Percentiles rank a stretch among this genome's conserved stretches.
These are phyloP conservation scores for Candida corydali DNA, from an alignment of 805 yeast species.

Conservation along the genomic window DNA sequence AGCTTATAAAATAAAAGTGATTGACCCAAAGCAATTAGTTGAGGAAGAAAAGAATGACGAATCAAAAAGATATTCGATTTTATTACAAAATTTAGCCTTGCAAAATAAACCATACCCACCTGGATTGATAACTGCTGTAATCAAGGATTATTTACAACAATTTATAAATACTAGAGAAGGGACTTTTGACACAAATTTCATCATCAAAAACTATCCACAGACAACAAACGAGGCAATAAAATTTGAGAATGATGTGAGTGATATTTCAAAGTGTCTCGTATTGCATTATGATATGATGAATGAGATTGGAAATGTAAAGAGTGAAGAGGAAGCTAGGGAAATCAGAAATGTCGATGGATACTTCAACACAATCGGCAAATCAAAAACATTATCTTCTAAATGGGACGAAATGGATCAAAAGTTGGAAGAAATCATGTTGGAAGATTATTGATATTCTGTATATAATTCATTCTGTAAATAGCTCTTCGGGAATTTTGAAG, in stretches of 20 bases:
- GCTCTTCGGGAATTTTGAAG: constrained; percentile 72
- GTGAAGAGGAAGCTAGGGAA: constrained; percentile 20
- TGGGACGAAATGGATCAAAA: constrained; percentile 19
- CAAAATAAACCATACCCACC: constrained; percentile 28
- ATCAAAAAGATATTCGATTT: constrained; percentile 45
- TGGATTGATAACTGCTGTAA: constrained; percentile 50
- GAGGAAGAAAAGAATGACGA: constrained; percentile 41
- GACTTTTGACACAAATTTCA: constrained; percentile 42
- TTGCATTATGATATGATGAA: constrained; percentile 25
- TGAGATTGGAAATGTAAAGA: constrained; percentile 14
- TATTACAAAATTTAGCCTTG: constrained; percentile 43
- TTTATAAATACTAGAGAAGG: constrained; percentile 33
- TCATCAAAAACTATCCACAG: constrained; percentile 58
- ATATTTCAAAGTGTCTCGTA: constrained; percentile 39
- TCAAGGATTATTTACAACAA: constrained; percentile 34
- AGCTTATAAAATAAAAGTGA: constrained; percentile 27
- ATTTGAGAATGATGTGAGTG: constrained; percentile 67
- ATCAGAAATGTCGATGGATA: constrained; percentile 54
- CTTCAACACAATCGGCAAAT: constrained; percentile 62
- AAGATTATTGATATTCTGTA: constrained; percentile 12
- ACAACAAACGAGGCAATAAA: constrained; percentile 62
- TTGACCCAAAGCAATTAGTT: constrained; percentile 51
- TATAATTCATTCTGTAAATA: constrained; percentile 27
- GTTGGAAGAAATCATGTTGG: constrained; percentile 17
- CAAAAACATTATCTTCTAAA: constrained; percentile 14